These are phyloP conservation scores for Thecaphora thlaspeos DNA, from an alignment of 1,284 basidiomycete species.

Conservation along the genomic window DNA sequence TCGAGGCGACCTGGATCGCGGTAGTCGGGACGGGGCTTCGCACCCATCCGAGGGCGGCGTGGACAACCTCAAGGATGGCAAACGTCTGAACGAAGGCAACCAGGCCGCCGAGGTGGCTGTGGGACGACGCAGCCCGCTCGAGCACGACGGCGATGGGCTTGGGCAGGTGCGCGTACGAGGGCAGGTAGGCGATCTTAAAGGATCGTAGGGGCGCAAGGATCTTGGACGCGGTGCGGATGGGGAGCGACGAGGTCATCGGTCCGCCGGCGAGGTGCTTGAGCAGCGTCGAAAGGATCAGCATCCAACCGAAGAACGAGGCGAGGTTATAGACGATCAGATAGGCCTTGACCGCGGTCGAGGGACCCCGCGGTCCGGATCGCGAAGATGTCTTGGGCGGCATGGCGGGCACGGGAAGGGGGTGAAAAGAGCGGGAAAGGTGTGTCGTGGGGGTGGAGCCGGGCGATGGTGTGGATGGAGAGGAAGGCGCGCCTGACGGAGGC, in stretches of 20 bases:
- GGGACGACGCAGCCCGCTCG: conserved; percentile 33
- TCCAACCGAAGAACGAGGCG: conserved; percentile 49
- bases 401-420: neutral
- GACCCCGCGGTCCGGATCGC: conserved; percentile 9
- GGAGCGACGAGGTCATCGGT: conserved; percentile 22
- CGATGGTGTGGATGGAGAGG: no score
- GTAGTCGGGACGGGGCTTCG: conserved; percentile 79
- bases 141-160: conserved; percentile 29
- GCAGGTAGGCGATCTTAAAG: conserved; percentile 26
- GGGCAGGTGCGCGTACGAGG: conserved; percentile 31
- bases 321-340: conserved; percentile 48
- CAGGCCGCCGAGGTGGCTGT: conserved; percentile 40
- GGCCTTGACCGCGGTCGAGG: conserved; percentile 20
- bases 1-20: conserved; percentile 78
- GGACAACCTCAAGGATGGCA: conserved; percentile 61
- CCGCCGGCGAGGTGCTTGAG: conserved; percentile 46
- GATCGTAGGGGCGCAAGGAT: conserved; percentile 36
- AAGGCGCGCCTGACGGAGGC: no score
- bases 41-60: conserved; percentile 80
- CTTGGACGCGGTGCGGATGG: conserved; percentile 23
- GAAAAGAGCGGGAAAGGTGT: no score
- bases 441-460: no score
- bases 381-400: conserved; percentile 3
- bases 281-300: conserved; percentile 38
- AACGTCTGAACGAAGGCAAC: conserved; percentile 45